Conservation (phyloP, 2,329 filamentous ascomycete genomes). For the Sphaerulina musiva region DNA sequence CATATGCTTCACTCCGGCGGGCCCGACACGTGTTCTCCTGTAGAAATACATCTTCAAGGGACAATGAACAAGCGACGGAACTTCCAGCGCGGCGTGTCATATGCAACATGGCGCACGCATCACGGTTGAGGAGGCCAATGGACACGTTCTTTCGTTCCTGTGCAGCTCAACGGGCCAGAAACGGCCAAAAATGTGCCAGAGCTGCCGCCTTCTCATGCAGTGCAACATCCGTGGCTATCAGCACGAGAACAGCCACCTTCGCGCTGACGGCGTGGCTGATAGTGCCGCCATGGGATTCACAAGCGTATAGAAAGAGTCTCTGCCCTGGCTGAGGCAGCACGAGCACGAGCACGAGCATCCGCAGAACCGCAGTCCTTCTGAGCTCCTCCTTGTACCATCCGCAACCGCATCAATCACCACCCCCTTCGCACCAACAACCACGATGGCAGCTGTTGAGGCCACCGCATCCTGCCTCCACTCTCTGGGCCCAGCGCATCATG, state of each 20-base stretch:
- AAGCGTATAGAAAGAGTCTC: no score
- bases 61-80: no score
- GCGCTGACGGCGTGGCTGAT: background rate
- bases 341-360: no score
- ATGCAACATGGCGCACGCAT: no score
- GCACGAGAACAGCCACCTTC: background rate
- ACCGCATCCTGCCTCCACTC: background rate
- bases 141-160: no score
- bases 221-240: background rate
- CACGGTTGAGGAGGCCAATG: no score
- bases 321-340: no score
- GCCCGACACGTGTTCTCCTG: no score
- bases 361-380: no score
- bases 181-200: background rate
- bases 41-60: no score
- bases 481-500: background rate
- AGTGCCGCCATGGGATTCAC: no score
- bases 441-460: background rate
- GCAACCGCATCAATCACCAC: background rate
- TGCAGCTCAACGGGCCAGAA: background rate
- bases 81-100: no score
- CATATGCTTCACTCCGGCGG: background rate
- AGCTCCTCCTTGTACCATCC: background rate
- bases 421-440: background rate
- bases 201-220: background rate